Conservation (phyloP, 768 basidiomycete species). For the Asterophora parasitica region DNA sequence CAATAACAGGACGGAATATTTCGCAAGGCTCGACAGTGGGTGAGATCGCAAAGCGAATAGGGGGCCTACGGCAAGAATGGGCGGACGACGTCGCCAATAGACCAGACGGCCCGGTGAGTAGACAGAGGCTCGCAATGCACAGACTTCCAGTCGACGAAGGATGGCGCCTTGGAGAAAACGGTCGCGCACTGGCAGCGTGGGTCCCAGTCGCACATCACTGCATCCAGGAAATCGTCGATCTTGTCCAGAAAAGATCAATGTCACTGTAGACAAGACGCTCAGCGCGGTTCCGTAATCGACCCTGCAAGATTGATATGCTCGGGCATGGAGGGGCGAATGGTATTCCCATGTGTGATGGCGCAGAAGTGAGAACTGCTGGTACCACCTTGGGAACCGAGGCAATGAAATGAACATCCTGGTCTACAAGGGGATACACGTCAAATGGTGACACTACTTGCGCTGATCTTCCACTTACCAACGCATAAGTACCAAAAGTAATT, state of each 20-base stretch:
- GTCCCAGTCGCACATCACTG: slow-evolving; percentile 5
- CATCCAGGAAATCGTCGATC: slow-evolving; percentile 6
- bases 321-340: background rate
- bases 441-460: too few relatives aligned
- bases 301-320: background rate
- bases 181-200: slow-evolving; percentile 6
- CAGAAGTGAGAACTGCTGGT: slow-evolving; percentile 3
- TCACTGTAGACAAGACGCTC: background rate
- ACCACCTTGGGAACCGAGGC: slow-evolving; percentile 2
- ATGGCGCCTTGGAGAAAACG: slow-evolving; percentile 8
- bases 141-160: slow-evolving; percentile 8
- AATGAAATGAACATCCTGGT: slow-evolving; percentile 5
- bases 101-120: slow-evolving; percentile 3
- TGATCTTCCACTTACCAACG: too few relatives aligned
- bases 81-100: slow-evolving; percentile 6
- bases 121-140: slow-evolving; percentile 8
- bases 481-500: too few relatives aligned
- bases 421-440: background rate
- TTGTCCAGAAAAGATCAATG: slow-evolving; percentile 3
- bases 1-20: background rate
- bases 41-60: background rate
- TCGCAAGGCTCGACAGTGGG: background rate
- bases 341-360: slow-evolving; percentile 4
- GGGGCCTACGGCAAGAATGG: slow-evolving; percentile 7
- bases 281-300: background rate